phyloP scores from a whole-genome alignment of 805 yeast species.

The Deakozyma indianensis region DNA sequence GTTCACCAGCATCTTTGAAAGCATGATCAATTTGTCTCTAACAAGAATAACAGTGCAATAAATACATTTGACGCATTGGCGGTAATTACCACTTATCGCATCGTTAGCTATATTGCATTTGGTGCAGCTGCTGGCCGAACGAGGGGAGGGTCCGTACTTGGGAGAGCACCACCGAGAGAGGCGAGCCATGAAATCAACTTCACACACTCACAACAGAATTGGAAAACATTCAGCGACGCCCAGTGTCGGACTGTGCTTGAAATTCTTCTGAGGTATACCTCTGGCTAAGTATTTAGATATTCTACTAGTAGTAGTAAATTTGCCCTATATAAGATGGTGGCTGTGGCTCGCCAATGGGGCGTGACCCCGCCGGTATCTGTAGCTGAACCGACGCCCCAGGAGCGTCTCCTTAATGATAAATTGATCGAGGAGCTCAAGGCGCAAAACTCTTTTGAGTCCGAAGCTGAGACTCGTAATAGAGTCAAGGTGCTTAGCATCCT shows the following conservation, averaged over 20 bases:
- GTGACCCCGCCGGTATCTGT: slow-evolving; percentile 74
- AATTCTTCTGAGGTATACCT: too few relatives aligned
- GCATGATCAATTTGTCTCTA: too few relatives aligned
- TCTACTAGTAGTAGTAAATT: neutral
- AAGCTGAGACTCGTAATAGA: slow-evolving; percentile 66
- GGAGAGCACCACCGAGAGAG: neutral
- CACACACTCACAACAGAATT: neutral
- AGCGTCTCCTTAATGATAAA: slow-evolving; percentile 57
- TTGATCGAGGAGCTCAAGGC: slow-evolving; percentile 65
- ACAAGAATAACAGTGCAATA: neutral
- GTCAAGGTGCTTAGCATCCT: slow-evolving; percentile 55
- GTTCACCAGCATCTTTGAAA: too few relatives aligned
- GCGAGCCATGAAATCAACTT: neutral
- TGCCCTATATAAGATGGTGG: neutral
- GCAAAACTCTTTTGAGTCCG: slow-evolving; percentile 82
- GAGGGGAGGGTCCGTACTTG: neutral
- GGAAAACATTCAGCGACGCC: too few relatives aligned
- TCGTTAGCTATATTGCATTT: too few relatives aligned
- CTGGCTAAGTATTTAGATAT: neutral
- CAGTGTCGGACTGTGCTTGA: too few relatives aligned
- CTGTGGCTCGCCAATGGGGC: slow-evolving; percentile 32
- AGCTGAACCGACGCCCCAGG: slow-evolving; percentile 75
- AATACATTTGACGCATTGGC: too few relatives aligned
- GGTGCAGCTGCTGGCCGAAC: too few relatives aligned
- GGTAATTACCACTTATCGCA: too few relatives aligned